These are phyloP conservation scores for Bothriochloa decipiens DNA, from an alignment of 176 grass and related monocot genomes.

Conservation along the genomic window DNA sequence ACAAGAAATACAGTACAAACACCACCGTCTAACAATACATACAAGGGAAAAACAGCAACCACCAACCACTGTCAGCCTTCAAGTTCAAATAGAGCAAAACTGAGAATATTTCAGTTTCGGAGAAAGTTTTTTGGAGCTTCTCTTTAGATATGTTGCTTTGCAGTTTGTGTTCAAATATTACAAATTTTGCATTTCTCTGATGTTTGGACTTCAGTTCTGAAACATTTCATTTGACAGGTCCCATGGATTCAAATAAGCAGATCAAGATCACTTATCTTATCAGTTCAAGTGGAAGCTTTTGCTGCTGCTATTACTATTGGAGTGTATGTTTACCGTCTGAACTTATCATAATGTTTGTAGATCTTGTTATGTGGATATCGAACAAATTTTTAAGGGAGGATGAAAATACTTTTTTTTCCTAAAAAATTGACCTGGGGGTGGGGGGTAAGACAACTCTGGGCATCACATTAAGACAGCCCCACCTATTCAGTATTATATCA, in stretches of 20 bases:
- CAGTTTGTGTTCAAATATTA: slow-evolving; percentile 28
- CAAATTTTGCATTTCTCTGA: slow-evolving; percentile 25
- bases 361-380: background rate
- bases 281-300: slow-evolving; percentile 71
- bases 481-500: background rate
- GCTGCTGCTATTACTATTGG: slow-evolving; percentile 63
- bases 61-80: background rate
- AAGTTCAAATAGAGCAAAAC: slow-evolving; percentile 4
- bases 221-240: slow-evolving; percentile 60
- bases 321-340: slow-evolving; percentile 62
- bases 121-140: background rate
- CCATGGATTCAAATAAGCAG: slow-evolving; percentile 99
- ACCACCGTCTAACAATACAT: too few species aligned
- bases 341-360: slow-evolving; percentile 24
- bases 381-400: background rate
- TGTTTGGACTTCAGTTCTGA: slow-evolving; percentile 17
- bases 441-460: background rate
- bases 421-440: background rate
- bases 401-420: background rate
- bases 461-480: background rate
- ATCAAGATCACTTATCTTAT: slow-evolving; percentile 88
- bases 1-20: too few species aligned
- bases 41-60: too few species aligned
- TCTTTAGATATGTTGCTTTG: slow-evolving; percentile 25
- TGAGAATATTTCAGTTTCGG: slow-evolving; percentile 25